Evolutionary conservation across 1,139 yeast species (phyloP), one percentile per base, ranked within the genome.

Genomic region (Nakaseomyces nivariensis): DNA sequence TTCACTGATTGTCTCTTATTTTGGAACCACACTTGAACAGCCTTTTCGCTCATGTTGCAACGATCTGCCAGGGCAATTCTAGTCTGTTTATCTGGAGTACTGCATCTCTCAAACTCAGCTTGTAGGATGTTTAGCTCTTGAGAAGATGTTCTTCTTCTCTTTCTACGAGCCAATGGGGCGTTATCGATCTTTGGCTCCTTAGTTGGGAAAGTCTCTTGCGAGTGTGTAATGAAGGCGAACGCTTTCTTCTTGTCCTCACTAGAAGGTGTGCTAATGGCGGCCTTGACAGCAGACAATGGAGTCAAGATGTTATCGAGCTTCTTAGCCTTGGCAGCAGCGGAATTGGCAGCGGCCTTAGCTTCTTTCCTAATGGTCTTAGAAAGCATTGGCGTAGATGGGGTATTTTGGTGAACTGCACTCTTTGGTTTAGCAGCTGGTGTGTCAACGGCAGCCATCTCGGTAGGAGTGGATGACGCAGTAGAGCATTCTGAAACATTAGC

Each of bases 11-110:
- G 98, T 67, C 98, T 81, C 67, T 82, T 85, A 69, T 92, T 92
- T 69, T 92, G 98, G 69, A 92, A 92, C 98, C 98, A 92, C 56
- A 92, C 88, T 70, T 92, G 97, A 32, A 92, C 95, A 1, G 97
- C 95, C 67, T 89, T 89, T 66, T 89, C 97, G n/a, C 92, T 79
- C 97, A 90, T 92, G 55, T 81, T 80, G 43, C 92, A 95, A 56
- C 75, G 78, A 36, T 71, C 68, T 13, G 97, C 95, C 57, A 92
- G 85, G 56, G 80, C 83, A 45, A 79, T 74, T 58, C 97, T 78
- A 61, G 85, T 76, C 47, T 76, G 70, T 66, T 83, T 84, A 65
- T 85, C 84, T 46, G 97, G 98, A 45, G 95, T 88, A 45, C 81
- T 73, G 50, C 95, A 90, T 48, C 72, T 63, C 51, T 76, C 75